A percentile compares a stretch with the other conserved stretches of the same genome.
phyloP scores from a whole-genome alignment of 805 yeast genomes.

The Spathaspora boniae region DNA sequence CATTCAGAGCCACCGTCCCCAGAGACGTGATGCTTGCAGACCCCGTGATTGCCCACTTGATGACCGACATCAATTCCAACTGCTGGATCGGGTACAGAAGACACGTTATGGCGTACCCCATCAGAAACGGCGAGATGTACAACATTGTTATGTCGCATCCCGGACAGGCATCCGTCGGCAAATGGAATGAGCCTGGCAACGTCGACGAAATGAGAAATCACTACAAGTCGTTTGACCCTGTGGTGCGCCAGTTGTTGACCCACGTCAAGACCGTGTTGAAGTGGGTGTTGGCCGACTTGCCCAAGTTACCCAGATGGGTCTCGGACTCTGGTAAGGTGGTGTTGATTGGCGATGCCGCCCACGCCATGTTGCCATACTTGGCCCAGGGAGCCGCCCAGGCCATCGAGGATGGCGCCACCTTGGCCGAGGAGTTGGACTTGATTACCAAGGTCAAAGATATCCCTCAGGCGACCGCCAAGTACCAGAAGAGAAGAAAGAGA shows the following conservation, averaged over 20 bases:
- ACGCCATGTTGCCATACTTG: conserved; percentile 21
- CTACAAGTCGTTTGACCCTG: conserved; percentile 13
- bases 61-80: conserved; percentile 15
- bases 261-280: conserved; percentile 14
- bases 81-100: conserved; percentile 17
- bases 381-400: conserved; percentile 22
- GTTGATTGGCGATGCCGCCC: conserved; percentile 23
- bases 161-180: conserved; percentile 13
- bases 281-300: conserved; percentile 17
- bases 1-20: conserved; percentile 12
- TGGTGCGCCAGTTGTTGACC: conserved; percentile 12
- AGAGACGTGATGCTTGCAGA: conserved; percentile 14
- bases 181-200: conserved; percentile 15
- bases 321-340: conserved; percentile 14
- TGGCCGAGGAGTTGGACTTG: conserved; percentile 12
- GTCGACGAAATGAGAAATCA: conserved; percentile 11
- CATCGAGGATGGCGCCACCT: conserved; percentile 20
- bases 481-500: conserved; percentile 11
- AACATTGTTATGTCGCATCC: conserved; percentile 15
- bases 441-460: conserved; percentile 6
- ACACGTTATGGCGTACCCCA: conserved; percentile 17
- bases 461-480: conserved; percentile 8
- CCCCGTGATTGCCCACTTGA: conserved; percentile 13
- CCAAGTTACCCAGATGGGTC: conserved; percentile 15
- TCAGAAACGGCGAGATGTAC: conserved; percentile 14